Conservation (phyloP, 139 green algal species). For the Chlamydomonas applanata region DNA sequence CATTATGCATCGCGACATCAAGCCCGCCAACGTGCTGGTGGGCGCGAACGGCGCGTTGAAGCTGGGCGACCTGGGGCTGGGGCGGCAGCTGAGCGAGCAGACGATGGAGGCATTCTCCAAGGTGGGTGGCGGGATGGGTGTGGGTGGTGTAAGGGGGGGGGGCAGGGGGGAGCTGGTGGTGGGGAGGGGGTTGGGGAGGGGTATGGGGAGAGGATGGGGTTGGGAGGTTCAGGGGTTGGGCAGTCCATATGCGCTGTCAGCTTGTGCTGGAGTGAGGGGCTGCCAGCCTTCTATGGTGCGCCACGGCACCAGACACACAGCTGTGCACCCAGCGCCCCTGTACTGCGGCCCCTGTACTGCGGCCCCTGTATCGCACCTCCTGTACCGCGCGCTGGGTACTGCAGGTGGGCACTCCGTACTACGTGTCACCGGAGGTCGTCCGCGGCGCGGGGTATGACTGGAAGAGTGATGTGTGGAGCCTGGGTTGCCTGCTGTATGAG, state of each 20-base stretch:
- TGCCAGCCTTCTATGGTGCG: too few relatives aligned
- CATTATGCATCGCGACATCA: conserved; percentile 70
- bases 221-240: too few relatives aligned
- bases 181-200: too few relatives aligned
- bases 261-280: too few relatives aligned
- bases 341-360: background rate
- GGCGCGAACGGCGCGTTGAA: conserved; percentile 57
- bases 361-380: background rate
- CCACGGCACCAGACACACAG: background rate
- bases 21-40: conserved; percentile 50
- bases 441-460: conserved; percentile 56
- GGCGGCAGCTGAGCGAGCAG: conserved; percentile 49
- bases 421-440: conserved; percentile 60
- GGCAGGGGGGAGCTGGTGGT: too few relatives aligned
- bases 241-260: too few relatives aligned
- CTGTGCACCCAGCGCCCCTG: background rate
- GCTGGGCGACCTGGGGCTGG: conserved; percentile 57
- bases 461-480: conserved; percentile 60
- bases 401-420: conserved; percentile 63
- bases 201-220: too few relatives aligned
- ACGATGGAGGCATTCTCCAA: conserved; percentile 55
- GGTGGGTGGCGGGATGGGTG: too few relatives aligned
- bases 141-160: too few relatives aligned
- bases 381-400: background rate
- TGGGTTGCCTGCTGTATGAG: conserved; percentile 64